Evolutionary conservation across 1,284 basidiomycete species (phyloP), one percentile per base, ranked within the genome.

Genomic region (Heterobasidion annosum): DNA sequence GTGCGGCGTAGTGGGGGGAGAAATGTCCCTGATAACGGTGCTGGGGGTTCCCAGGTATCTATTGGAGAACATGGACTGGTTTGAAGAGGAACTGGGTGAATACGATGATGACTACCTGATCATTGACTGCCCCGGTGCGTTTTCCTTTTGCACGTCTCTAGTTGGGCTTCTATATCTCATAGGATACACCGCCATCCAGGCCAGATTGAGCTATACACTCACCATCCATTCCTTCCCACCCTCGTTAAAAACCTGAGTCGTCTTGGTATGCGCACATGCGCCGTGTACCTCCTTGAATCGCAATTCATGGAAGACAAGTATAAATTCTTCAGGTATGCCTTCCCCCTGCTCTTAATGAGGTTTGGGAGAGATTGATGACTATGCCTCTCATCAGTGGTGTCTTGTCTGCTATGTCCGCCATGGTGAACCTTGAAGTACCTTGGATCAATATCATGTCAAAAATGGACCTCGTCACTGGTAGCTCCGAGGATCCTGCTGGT

Each of bases 291-390:
- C 50, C 83, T 99, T 60, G 97, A 99, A 68, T 94, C 92, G 1
- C 97, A 99, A 64, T 98, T 98, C 71, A 98, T 98, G 90, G 94
- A 98, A 71, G 97, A 99, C 73, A 89, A 91, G 64, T 91, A 94
- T 67, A 99, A 99, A 67, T 99, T 95, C 72, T 99, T 99, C 70
- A 88, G 87, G 88, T 85, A 53, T 35, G 68, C 55, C 47, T 35
- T 57, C 25, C 25, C 25, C 25, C 25, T 25, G 25, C 25, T 25
- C 25, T 25, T 25, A 7, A 25, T 25, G 25, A 25, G 25, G 25
- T 25, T 25, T 25, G 25, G 25, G 4, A 25, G 3, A 25, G 25
- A 25, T 25, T 25, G 25, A 25, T 25, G 25, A 25, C 25, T 25
- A 25, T 46, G 37, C 34, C 56, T 51, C 37, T 54, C 51, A 48